Evolutionary conservation across 2,329 filamentous ascomycete genomes (phyloP), one percentile per base, ranked within the genome.

Genomic region (Pestalotiopsis fici): DNA sequence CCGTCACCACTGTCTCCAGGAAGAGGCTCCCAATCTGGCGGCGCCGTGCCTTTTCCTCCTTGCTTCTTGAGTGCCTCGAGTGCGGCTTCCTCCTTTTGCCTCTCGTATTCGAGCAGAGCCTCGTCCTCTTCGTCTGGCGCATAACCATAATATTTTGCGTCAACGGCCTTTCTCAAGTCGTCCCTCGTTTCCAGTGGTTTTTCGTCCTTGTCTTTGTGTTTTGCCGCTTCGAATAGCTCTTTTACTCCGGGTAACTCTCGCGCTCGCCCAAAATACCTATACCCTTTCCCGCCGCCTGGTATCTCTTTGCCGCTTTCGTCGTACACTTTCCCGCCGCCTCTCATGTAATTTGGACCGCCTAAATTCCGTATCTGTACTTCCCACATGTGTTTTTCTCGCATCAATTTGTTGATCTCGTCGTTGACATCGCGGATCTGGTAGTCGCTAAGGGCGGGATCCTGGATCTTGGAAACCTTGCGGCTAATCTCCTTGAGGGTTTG

Each of bases 361-460:
- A 98, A 80, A 75, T 97, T 97, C 67, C 95, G 88, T 73, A 99
- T 98, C 82, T 98, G 94, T 74, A 96, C 89, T 85, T 99, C 96
- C 96, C 96, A 99, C 88, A 97, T 95, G 87, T 97, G 94, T 82
- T 99, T 99, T 84, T 99, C 96, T 71, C 94, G 91, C 93, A 99
- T 98, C 70, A 97, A 87, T 83, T 97, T 97, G 86, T 99, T 99
- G 86, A 99, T 97, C 82, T 99, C 96, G 80, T 99, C 96, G 83
- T 99, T 99, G 78, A 99, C 86, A 81, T 99, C 96, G 76, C 96
- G 91, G 80, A 99, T 94, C 85, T 98, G 96, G 84, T 93, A 98
- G 85, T 99, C 96, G 81, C 90, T 94, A n/a, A 99, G 87, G 59
- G 91, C 90, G 9, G 89, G 85, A 74, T 99, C 96, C 79, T 99